A percentile compares a stretch with the other conserved stretches of the same genome.
phyloP scores from a whole-genome alignment of 2,329 filamentous ascomycete genomes.

The Esteya vermicola region DNA sequence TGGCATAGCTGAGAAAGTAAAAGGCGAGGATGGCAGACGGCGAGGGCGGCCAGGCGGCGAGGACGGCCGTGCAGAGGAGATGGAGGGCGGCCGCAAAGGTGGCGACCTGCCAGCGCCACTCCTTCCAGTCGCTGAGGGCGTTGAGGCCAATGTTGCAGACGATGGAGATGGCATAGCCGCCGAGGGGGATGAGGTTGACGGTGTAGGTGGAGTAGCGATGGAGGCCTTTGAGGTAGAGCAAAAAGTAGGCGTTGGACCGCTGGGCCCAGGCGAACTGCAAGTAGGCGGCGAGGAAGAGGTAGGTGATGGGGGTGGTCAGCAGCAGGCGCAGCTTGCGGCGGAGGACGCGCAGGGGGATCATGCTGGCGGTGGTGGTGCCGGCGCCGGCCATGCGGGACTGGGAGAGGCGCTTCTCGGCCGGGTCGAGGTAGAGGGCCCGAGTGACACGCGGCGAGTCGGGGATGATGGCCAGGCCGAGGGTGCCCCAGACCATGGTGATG shows the following conservation, averaged over 20 bases:
- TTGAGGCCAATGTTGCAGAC: constrained; percentile 21
- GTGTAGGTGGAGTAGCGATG: constrained; percentile 12
- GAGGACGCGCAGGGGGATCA: neutral
- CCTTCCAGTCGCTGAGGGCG: constrained; percentile 21
- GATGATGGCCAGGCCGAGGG: constrained; percentile 54
- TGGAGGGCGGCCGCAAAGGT: constrained; percentile 16
- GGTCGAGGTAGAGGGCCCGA: constrained; percentile 2
- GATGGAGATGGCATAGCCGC: constrained; percentile 17
- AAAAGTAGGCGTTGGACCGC: neutral
- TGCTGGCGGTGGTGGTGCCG: neutral
- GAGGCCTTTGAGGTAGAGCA: neutral
- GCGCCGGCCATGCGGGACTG: constrained; percentile 1
- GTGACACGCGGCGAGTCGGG: constrained; percentile 52
- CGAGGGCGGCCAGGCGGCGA: constrained; percentile 20
- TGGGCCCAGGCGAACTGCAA: constrained; percentile 12
- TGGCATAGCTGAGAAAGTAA: constrained; percentile 22
- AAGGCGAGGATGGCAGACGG: constrained; percentile 18
- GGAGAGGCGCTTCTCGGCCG: neutral
- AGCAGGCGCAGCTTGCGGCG: neutral
- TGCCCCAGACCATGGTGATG: constrained; percentile 38
- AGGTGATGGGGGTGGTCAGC: constrained; percentile 1
- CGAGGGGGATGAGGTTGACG: constrained; percentile 14
- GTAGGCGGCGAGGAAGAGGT: constrained; percentile 16
- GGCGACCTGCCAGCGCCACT: constrained; percentile 24
- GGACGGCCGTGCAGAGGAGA: constrained; percentile 13